Evolutionary conservation across 2,329 filamentous ascomycete genomes (phyloP).

Genomic region (Trichophyton benhamiae): DNA sequence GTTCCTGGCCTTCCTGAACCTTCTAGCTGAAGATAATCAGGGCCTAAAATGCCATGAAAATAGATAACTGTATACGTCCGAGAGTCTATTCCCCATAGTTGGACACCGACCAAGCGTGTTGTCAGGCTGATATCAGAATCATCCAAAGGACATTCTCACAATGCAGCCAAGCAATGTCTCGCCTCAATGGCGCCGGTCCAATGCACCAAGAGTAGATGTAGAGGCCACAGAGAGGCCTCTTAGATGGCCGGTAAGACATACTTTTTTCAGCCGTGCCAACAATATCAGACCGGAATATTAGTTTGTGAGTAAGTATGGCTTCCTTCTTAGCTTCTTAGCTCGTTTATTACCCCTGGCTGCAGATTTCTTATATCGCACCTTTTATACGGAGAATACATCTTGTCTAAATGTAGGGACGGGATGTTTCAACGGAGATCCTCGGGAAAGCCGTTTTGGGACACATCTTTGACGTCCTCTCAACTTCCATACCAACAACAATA

Average conservation of each 20-base stretch:
- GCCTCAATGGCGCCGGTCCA: neutral
- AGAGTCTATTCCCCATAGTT: neutral
- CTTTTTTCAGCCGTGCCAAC: neutral
- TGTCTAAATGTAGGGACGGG: neutral
- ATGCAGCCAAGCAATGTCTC: neutral
- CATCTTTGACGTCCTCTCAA: neutral
- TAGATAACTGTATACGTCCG: neutral
- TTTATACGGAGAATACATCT: neutral
- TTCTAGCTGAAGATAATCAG: conserved; percentile 1
- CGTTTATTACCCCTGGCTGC: neutral
- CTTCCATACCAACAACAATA: too few relatives aligned
- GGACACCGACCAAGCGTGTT: neutral
- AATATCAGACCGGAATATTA: neutral
- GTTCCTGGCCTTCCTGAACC: neutral
- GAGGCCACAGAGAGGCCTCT: neutral
- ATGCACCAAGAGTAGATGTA: neutral
- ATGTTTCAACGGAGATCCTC: neutral
- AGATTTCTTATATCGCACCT: neutral
- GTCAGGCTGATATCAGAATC: neutral
- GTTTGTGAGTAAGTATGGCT: neutral
- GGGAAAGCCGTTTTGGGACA: neutral
- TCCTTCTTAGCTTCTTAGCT: neutral
- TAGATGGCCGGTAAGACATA: neutral
- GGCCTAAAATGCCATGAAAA: neutral
- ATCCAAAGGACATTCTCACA: neutral